Percentiles rank a stretch among this genome's conserved stretches.
Conservation (phyloP, 441 rosid genomes). For the Adansonia grandidieri region DNA sequence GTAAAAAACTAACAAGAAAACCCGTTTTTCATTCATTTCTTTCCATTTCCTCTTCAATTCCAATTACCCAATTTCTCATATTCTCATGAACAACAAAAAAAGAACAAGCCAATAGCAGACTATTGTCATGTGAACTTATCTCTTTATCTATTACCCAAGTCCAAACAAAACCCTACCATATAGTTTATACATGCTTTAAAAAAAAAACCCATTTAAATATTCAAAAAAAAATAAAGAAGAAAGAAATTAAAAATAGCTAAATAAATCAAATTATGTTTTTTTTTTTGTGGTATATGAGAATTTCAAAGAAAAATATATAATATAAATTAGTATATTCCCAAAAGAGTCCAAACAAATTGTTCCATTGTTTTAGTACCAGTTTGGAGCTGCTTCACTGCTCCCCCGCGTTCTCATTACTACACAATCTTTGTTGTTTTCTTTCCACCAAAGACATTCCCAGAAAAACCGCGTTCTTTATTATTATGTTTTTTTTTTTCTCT, state of each 20-base stretch:
- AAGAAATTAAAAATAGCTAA: background rate
- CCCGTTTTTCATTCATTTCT: background rate
- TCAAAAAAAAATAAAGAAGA: background rate
- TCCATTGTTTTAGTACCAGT: background rate
- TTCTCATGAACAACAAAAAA: background rate
- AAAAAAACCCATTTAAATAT: background rate
- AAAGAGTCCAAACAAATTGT: background rate
- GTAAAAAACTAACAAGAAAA: background rate
- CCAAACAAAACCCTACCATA: conserved; percentile 25
- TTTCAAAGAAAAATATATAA: background rate
- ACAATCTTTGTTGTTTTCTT: background rate
- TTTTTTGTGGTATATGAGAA: conserved; percentile 18
- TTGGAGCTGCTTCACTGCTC: background rate
- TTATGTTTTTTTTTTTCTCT: too few species aligned
- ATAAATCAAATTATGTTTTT: background rate
- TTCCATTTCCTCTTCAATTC: background rate
- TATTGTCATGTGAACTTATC: conserved; percentile 30
- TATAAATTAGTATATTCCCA: background rate
- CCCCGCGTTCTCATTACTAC: conserved; percentile 16
- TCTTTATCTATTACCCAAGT: conserved; percentile 9
- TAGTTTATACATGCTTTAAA: background rate
- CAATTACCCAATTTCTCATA: background rate
- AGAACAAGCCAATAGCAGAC: background rate
- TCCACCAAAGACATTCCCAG: background rate
- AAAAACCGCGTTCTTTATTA: background rate